These are phyloP conservation scores for Termitomyces sp. DNA, from an alignment of 768 basidiomycete species.

Conservation along the genomic window DNA sequence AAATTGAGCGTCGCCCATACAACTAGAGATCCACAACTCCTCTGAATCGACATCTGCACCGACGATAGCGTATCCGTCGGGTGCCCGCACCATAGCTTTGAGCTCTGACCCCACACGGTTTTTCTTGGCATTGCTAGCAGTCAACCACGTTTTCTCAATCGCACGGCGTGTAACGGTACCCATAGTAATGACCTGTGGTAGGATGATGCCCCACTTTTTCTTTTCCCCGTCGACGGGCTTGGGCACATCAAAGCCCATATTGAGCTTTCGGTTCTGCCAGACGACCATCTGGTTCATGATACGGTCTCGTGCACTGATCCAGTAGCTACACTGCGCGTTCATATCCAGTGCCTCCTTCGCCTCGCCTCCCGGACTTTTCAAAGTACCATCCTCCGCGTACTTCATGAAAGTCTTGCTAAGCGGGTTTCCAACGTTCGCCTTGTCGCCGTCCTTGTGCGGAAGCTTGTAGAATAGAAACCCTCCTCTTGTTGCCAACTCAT, in stretches of 20 bases:
- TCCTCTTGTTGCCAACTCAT: slow-evolving; percentile 39
- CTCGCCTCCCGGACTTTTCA: slow-evolving; percentile 76
- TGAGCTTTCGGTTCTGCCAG: slow-evolving; percentile 53
- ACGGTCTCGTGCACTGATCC: slow-evolving; percentile 92
- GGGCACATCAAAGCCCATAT: slow-evolving; percentile 44
- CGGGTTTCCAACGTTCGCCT: slow-evolving; percentile 92
- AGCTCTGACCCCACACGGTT: slow-evolving; percentile 98
- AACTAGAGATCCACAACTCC: slow-evolving; percentile 97
- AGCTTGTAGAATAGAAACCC: slow-evolving; percentile 81
- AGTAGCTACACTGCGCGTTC: slow-evolving; percentile 94
- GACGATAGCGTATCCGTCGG: slow-evolving; percentile 88
- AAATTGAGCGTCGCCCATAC: slow-evolving; percentile 98
- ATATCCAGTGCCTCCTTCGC: slow-evolving; percentile 84
- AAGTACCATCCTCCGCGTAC: slow-evolving; percentile 79
- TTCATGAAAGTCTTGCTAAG: slow-evolving; percentile 87
- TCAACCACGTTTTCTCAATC: slow-evolving; percentile 97
- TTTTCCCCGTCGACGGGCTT: slow-evolving; percentile 15
- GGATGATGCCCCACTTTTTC: slow-evolving; percentile 78
- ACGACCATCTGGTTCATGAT: slow-evolving; percentile 91
- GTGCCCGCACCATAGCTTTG: slow-evolving; percentile 96
- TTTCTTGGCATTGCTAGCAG: slow-evolving; percentile 96
- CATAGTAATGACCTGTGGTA: slow-evolving; percentile 97
- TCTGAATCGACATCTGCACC: slow-evolving; percentile 99
- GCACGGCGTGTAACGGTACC: slow-evolving; percentile 97
- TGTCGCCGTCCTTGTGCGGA: slow-evolving; percentile 94